These are phyloP conservation scores for Penicillium sp. DNA, from an alignment of 2,329 filamentous ascomycete species.

Conservation along the genomic window DNA sequence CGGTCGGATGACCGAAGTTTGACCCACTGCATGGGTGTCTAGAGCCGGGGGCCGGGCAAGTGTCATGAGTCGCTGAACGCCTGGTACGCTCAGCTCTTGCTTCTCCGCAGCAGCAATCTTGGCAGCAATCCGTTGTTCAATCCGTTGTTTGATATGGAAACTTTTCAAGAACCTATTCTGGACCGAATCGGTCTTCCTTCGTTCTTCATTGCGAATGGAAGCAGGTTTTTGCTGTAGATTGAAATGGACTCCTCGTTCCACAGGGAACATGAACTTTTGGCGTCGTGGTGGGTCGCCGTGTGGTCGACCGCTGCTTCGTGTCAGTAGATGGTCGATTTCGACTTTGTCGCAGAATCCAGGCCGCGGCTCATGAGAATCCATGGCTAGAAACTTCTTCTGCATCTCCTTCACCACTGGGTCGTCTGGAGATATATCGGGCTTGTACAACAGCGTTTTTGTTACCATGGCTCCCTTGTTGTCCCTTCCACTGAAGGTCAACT, in stretches of 20 bases:
- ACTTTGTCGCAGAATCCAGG: constrained; percentile 49
- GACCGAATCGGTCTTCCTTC: constrained; percentile 26
- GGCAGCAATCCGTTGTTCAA: not conserved
- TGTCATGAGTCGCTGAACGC: constrained; percentile 31
- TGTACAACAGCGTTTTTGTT: constrained; percentile 53
- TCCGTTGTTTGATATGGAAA: constrained; percentile 16
- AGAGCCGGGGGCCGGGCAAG: constrained; percentile 24
- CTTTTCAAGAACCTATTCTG: constrained; percentile 28
- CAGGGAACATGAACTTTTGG: constrained; percentile 26
- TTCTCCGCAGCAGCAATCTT: not conserved
- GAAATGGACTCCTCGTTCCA: constrained; percentile 37
- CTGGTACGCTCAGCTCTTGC: not conserved
- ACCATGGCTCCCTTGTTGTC: constrained; percentile 50
- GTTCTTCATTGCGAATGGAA: constrained; percentile 30
- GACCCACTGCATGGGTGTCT: constrained; percentile 15
- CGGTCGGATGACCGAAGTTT: constrained; percentile 33
- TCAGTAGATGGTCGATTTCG: constrained; percentile 39
- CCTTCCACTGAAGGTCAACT: constrained; percentile 55
- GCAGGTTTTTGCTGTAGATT: constrained; percentile 41
- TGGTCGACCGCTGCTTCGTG: constrained; percentile 25
- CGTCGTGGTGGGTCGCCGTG: constrained; percentile 8
- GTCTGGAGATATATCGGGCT: constrained; percentile 48
- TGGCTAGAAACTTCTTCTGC: constrained; percentile 53
- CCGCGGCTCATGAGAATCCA: constrained; percentile 34
- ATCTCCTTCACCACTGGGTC: constrained; percentile 51